Evolutionary conservation across 257 asterid species (phyloP).

Genomic region (Verbena officinalis): DNA sequence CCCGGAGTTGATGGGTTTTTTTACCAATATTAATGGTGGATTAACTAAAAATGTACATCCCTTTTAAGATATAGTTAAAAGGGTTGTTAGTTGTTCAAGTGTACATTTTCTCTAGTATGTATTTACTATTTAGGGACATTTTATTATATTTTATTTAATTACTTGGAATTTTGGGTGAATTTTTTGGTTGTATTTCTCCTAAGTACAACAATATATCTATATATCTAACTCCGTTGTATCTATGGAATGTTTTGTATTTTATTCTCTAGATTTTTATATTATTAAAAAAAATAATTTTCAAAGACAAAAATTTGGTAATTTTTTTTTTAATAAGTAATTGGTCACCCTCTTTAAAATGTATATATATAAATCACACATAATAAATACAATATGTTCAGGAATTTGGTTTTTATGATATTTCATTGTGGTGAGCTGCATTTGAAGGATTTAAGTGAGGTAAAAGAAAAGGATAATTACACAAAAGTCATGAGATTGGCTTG

Average conservation of each 20-base stretch:
- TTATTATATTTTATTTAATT: background rate
- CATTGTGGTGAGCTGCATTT: background rate
- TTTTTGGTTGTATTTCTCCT: conserved; percentile 21
- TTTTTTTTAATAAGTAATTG: too few species aligned
- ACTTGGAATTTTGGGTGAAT: conserved; percentile 3
- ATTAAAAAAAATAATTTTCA: too few species aligned
- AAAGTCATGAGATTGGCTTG: too few species aligned
- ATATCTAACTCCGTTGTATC: background rate
- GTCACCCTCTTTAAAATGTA: too few species aligned
- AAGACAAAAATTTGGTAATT: too few species aligned
- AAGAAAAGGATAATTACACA: too few species aligned
- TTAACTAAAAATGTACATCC: conserved; percentile 84
- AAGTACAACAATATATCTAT: conserved; percentile 1
- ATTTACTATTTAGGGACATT: conserved; percentile 8
- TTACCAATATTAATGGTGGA: conserved; percentile 80
- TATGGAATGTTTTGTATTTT: background rate
- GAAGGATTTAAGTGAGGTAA: background rate
- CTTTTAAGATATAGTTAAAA: conserved; percentile 33
- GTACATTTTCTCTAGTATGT: conserved; percentile 29
- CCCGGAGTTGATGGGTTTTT: conserved; percentile 88
- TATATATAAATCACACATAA: too few species aligned
- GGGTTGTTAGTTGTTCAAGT: conserved; percentile 12
- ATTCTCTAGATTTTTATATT: background rate
- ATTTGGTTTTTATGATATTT: background rate
- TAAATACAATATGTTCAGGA: too few species aligned